These are phyloP conservation scores for Penicillium parvum DNA, from an alignment of 495 filamentous ascomycete genomes.

Conservation along the genomic window DNA sequence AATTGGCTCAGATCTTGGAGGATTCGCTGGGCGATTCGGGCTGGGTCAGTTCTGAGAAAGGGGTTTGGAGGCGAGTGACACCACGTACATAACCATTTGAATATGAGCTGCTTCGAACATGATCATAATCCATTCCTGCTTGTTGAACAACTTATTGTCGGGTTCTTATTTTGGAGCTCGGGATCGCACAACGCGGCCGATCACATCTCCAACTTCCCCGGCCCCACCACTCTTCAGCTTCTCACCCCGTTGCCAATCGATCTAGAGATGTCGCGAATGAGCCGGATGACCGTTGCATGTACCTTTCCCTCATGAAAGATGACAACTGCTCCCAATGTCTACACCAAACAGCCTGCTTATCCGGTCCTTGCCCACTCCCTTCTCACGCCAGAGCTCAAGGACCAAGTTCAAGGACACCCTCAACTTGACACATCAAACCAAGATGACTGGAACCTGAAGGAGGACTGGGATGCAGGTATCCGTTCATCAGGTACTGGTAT, in stretches of 20 bases:
- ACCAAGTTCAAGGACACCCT: background rate
- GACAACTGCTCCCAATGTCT: conserved; percentile 15
- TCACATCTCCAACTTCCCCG: background rate
- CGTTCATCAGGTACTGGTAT: conserved; percentile 9
- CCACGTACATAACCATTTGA: background rate
- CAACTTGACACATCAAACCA: background rate
- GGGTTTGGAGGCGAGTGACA: conserved; percentile 20
- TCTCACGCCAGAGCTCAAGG: conserved; percentile 7
- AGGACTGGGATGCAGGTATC: conserved; percentile 27
- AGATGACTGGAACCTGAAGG: conserved; percentile 29
- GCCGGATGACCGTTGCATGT: background rate
- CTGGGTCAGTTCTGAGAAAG: conserved; percentile 30
- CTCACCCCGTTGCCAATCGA: background rate
- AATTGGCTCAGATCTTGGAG: conserved; percentile 21
- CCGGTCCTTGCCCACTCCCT: conserved; percentile 37
- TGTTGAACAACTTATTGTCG: no score
- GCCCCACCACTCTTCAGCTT: conserved; percentile 2
- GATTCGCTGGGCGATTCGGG: conserved; percentile 16
- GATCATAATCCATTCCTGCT: background rate
- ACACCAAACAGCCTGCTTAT: conserved; percentile 29
- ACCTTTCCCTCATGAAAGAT: background rate
- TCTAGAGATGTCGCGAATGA: background rate
- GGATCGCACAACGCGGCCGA: conserved; percentile 11
- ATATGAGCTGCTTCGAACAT: background rate
- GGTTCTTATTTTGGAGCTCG: no score